Conservation (phyloP, 1,139 yeast species). For the Arxiozyma heterogenica region DNA sequence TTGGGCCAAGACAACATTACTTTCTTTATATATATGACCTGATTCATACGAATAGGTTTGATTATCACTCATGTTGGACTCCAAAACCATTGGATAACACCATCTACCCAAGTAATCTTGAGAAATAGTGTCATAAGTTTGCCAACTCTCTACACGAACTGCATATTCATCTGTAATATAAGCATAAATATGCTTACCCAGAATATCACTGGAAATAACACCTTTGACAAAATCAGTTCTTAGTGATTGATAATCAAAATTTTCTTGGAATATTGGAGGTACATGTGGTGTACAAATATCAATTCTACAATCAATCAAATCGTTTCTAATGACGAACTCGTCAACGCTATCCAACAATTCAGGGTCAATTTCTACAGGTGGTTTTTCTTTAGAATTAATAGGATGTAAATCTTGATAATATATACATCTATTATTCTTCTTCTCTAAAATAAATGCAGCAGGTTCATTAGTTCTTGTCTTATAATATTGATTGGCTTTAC, state of each 20-base stretch:
- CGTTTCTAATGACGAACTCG: conserved; percentile 75
- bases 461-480: conserved; percentile 77
- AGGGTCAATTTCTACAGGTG: conserved; percentile 66
- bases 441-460: conserved; percentile 75
- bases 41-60: conserved; percentile 72
- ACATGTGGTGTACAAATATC: conserved; percentile 93
- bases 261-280: conserved; percentile 91
- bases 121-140: conserved; percentile 85
- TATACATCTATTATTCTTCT: conserved; percentile 62
- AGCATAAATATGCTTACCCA: conserved; percentile 85
- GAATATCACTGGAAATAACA: conserved; percentile 77
- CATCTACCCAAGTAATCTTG: conserved; percentile 86
- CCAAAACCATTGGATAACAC: conserved; percentile 88
- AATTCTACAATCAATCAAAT: conserved; percentile 89
- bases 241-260: conserved; percentile 83
- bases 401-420: conserved; percentile 72
- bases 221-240: conserved; percentile 87
- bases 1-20: conserved; percentile 78
- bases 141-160: conserved; percentile 89
- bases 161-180: conserved; percentile 76
- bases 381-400: conserved; percentile 42
- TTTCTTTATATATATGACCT: conserved; percentile 79
- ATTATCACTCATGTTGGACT: conserved; percentile 60
- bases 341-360: conserved; percentile 73
- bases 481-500: conserved; percentile 80